Evolutionary conservation across 495 filamentous ascomycete species (phyloP), one percentile per base, ranked within the genome.

Genomic region (Pyrenula massariospora): DNA sequence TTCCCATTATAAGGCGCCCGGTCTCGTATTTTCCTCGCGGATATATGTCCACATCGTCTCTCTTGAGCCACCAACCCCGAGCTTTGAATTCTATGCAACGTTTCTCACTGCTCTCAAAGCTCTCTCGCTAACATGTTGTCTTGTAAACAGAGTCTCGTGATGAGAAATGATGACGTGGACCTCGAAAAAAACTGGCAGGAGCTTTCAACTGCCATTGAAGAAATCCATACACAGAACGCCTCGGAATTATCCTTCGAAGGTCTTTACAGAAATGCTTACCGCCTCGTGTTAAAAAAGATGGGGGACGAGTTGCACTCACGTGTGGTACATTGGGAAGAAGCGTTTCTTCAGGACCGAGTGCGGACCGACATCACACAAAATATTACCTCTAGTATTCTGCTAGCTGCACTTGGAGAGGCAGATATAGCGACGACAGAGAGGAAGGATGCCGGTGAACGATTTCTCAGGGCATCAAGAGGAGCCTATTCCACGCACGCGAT

Each of bases 241-340:
- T 95, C 91, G 11, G 70, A 77, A 2, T 79, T 99, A 2, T 96
- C 92, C 1, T 99, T 95, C 71, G 94, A 99, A 70, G 85, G 92
- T 57, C 81, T 97, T 0, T 99, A 99, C 70, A 88, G 94, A 42
- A 88, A 87, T 52, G 88, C 88, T n/a, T 99, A 99, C 69, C 88
- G 88, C 68, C 86, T 97, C n/a, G 91, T 96, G 0, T 70, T 96
- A 53, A 86, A 85, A 68, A 90, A 87, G 71, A 82, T 88, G 59
- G 92, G 91, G n/a, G 78, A 86, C 8, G 73, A 79, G n/a, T 80
- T 99, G 0, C 96, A 96, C 67, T 76, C 84, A 1, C 70, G 77
- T 1, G 91, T 96, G 50, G 88, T 84, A 59, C 63, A 80, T 15
- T 87, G 95, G 47, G 91, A 95, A 68, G 76, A 85, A 59, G 66